Conservation (phyloP, 352 stramenopile genomes). For the Phytophthora ohioensis region DNA sequence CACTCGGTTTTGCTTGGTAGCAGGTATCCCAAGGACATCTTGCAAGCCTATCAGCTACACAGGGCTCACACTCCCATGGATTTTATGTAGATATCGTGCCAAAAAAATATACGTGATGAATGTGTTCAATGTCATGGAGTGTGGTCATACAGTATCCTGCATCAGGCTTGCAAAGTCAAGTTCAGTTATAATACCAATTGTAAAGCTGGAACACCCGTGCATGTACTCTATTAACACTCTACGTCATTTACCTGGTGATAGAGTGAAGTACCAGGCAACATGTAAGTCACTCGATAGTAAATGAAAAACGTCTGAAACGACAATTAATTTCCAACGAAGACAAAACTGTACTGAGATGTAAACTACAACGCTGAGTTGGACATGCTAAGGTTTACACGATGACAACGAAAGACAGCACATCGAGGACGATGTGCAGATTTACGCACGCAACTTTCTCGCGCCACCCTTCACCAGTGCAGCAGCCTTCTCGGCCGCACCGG, state of each 20-base stretch:
- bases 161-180: not conserved
- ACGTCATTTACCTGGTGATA: too few species aligned
- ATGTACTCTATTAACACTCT: too few species aligned
- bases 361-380: not conserved
- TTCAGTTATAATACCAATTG: too few species aligned
- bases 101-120: slow-evolving; percentile 2
- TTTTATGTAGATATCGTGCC: not conserved
- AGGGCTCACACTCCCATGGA: not conserved
- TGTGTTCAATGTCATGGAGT: not conserved
- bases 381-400: not conserved
- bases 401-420: not conserved
- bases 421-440: not conserved
- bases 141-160: not conserved
- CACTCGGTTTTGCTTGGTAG: not conserved
- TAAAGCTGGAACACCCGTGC: too few species aligned
- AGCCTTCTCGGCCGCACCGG: slow-evolving; percentile 34
- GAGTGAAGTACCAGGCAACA: too few species aligned
- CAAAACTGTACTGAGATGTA: too few species aligned
- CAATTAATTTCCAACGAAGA: too few species aligned
- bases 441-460: slow-evolving; percentile 7
- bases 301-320: too few species aligned
- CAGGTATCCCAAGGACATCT: not conserved
- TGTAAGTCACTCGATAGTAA: too few species aligned
- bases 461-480: slow-evolving; percentile 22
- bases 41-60: not conserved